Base-by-base conservation (phyloP, 2,329 filamentous ascomycete genomes). In the Fusarium pilosicola region DNA sequence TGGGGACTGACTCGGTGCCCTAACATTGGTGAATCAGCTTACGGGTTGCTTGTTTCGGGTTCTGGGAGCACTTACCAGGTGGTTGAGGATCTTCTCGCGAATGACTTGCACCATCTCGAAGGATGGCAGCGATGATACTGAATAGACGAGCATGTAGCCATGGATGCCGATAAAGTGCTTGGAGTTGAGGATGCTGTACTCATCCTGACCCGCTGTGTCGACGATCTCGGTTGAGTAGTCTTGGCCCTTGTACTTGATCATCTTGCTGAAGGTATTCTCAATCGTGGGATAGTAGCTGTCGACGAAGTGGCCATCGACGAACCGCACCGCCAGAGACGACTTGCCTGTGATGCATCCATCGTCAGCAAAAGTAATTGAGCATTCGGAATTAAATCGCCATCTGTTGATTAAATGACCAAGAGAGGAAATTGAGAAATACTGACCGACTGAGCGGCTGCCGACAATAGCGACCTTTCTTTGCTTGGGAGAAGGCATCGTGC, bases 101-200 rank as follows among this genome's bases (percentile, higher is more conserved):
- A 99, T 97, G 68, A 98, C 94, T 79, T 94, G 91, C 57, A 97
- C 93, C 96, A 98, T 99, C 82, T 99, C 96, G 80, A 98, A 98
- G 15, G 95, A 97, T 78, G 96, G 93, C 79, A 94, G 91, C 54
- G 94, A 97, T 28, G 94, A 93, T 56, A 99, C 95, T n/a, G 95
- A 97, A 85, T 99, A 99, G 55, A 98, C 96, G 69, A 99, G 92
- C 89, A 99, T 95, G 84, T 98, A 99, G 65, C 96, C 96, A 86
- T 99, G 96, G 76, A 98, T 98, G 73, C 96, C 96, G 82, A 99
- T 98, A 80, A 98, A 98, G 82, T 98, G 96, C 86, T 98, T 98
- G 72, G 94, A 97, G 84, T 98, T 98, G 71, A 99, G 88, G 75
- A 98, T 98, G 81, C 94, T 97, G 87, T 99, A 99, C 84, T 99